Evolutionary conservation across 2,329 filamentous ascomycete genomes (phyloP), one percentile per base, ranked within the genome.

Genomic region (Clonostachys solani): DNA sequence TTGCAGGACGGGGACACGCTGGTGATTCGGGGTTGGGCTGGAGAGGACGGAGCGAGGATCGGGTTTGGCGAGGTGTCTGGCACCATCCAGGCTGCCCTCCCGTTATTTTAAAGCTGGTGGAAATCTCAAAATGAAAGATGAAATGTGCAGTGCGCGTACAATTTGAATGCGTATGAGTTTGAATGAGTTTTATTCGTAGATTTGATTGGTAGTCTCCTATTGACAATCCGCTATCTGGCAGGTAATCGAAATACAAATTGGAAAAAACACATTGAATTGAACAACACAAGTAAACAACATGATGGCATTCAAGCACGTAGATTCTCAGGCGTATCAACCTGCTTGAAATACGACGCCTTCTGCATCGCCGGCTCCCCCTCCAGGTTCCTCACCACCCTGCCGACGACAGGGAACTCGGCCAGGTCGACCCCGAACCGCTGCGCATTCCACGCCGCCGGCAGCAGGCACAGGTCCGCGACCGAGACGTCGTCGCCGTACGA

Each of bases 41-140:
- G 84, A 1, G 75, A 81, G 47, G 80, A 84, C 33, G 81, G 82
- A 4, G 75, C 69, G n/a, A 71, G 84, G 45, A 84, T 94, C 23
- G 89, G 89, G 0, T 92, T 92, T 63, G 88, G 89, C 3, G 80
- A 89, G 52, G 89, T 86, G 53, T 69, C 72, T 17, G 87, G 86
- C 13, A 80, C 64, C 36, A 84, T 92, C 16, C 50, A 59, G 19
- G 55, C 61, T 0, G 55, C 66, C 1, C 49, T 65, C 41, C 56
- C 59, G 12, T 47, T 66, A 6, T 66, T 63, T 19, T 63, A 59
- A 44, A 38, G 35, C 15, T 43, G 13, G 12, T 23, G 19, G 17
- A 23, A 16, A 10, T 17, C 16, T 19, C n/a, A 42, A 42, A 23
- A 42, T 42, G 40, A 19, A 19, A 42, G 19, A 42, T 8, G 15